Base-by-base conservation (phyloP, 1,284 basidiomycete genomes). In the Heterobasidion occidentale region DNA sequence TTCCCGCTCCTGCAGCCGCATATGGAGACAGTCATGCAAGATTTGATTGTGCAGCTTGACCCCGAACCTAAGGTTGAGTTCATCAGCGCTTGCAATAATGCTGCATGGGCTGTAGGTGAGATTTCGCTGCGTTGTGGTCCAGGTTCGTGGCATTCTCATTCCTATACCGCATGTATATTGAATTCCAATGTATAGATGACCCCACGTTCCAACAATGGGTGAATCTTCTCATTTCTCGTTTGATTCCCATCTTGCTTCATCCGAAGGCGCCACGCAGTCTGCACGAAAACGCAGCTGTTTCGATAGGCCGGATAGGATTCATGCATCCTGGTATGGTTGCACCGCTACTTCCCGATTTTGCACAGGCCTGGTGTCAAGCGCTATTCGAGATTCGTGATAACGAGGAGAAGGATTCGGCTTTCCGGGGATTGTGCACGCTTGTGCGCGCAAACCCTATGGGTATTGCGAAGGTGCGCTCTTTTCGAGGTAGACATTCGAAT, bases 341-440 rank as follows among this genome's bases (percentile, higher is more conserved):
- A 14, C 94, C 94, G 35, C 89, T 95, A 65, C 77, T 98, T 47
- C 82, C 86, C 7, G 87, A 92, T 62, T 99, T 97, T 70, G 93
- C 94, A 9, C 90, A 94, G 70, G 86, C 90, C 9, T 99, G 97
- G 97, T 98, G 96, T 71, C 90, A 94, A 64, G 94, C 96, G 8
- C 74, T 99, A 57, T 95, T 95, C 73, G 97, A 99, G 71, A 99
- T 99, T 70, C 90, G 97, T 64, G 97, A 99, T 69, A 99, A 99
- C 67, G 96, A 99, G 64, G 97, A 99, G 76, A 99, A 99, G 75
- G 97, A 98, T 68, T 97, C 94, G n/a, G 97, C 97, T 6, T 99
- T 99, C 83, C 80, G 94, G 58, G 97, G 97, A 2, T 83, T 99
- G 65, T 99, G 97, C 74, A 93, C 93, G 55, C 88, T 98, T 59